Conservation (phyloP, 768 basidiomycete genomes). For the Agrocybe praecox region DNA sequence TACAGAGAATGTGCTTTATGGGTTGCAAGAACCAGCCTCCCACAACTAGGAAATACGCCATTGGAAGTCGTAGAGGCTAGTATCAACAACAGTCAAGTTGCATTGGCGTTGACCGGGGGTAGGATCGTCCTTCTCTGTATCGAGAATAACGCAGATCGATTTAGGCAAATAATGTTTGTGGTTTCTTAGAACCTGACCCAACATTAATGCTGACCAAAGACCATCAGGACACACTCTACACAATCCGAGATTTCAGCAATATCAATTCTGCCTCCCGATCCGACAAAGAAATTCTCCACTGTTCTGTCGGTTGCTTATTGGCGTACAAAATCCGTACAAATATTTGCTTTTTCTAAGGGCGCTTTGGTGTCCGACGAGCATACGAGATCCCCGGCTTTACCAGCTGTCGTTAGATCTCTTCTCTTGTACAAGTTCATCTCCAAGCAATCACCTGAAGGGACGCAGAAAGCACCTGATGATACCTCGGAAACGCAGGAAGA, state of each 20-base stretch:
- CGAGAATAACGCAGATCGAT: constrained; percentile 31
- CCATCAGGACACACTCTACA: constrained; percentile 7
- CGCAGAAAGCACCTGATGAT: constrained; percentile 31
- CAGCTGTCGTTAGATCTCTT: constrained; percentile 48
- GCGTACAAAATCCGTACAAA: constrained; percentile 63
- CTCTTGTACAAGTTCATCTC: constrained; percentile 56
- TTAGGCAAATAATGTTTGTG: constrained; percentile 21
- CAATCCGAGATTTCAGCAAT: constrained; percentile 68
- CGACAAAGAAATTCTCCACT: constrained; percentile 43
- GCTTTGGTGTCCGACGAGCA: constrained; percentile 25
- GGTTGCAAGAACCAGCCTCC: constrained; percentile 17
- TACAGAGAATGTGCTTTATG: constrained; percentile 46
- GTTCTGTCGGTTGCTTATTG: constrained; percentile 75
- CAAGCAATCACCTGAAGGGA: too few relatives aligned
- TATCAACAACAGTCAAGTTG: constrained; percentile 68
- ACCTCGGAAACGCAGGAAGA: constrained; percentile 33
- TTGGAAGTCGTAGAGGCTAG: constrained; percentile 67
- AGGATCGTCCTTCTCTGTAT: constrained; percentile 53
- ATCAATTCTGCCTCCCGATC: constrained; percentile 61
- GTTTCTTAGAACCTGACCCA: background rate
- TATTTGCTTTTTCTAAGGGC: constrained; percentile 40
- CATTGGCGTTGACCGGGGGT: constrained; percentile 60
- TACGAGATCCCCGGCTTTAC: constrained; percentile 34
- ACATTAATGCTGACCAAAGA: background rate
- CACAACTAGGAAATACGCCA: constrained; percentile 8